phyloP scores from a whole-genome alignment of 768 basidiomycete genomes.

The Guyanaporus albipodus region DNA sequence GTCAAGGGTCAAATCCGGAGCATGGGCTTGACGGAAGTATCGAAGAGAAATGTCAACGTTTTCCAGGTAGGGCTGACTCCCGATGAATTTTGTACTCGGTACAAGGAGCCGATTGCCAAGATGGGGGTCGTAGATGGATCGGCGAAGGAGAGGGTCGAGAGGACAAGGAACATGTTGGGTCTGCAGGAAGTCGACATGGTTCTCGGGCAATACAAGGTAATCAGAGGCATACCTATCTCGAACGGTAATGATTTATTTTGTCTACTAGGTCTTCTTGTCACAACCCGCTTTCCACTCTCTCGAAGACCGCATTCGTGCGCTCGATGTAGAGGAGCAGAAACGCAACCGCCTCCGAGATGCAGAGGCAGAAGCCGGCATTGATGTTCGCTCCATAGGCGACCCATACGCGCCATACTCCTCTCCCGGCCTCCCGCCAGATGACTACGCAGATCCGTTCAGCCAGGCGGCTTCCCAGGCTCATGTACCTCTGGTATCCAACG shows the following conservation, averaged over 20 bases:
- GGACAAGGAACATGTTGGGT: conserved; percentile 51
- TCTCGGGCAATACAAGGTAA: conserved; percentile 79
- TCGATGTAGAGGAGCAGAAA: conserved; percentile 84
- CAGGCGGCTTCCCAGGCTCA: conserved; percentile 55
- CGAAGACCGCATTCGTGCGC: conserved; percentile 80
- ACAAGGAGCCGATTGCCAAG: conserved; percentile 59
- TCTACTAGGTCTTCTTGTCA: conserved; percentile 86
- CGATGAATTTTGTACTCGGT: conserved; percentile 82
- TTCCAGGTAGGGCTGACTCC: conserved; percentile 86
- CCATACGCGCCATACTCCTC: conserved; percentile 76
- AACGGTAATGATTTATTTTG: conserved; percentile 1
- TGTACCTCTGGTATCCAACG: conserved; percentile 79
- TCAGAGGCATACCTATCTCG: background rate
- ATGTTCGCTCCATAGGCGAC: conserved; percentile 52
- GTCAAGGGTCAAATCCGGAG: conserved; percentile 91
- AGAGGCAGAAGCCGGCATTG: conserved; percentile 66
- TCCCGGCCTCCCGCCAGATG: conserved; percentile 43
- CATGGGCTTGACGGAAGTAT: conserved; percentile 73
- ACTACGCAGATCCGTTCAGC: conserved; percentile 51
- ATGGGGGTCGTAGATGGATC: conserved; percentile 58
- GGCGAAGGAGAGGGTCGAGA: conserved; percentile 56
- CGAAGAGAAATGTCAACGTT: conserved; percentile 57
- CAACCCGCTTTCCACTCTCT: conserved; percentile 82
- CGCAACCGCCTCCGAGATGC: conserved; percentile 73
- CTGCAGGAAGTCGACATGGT: conserved; percentile 71